phyloP scores from a whole-genome alignment of 179 eudicot species.

The Beta macrorhiza region DNA sequence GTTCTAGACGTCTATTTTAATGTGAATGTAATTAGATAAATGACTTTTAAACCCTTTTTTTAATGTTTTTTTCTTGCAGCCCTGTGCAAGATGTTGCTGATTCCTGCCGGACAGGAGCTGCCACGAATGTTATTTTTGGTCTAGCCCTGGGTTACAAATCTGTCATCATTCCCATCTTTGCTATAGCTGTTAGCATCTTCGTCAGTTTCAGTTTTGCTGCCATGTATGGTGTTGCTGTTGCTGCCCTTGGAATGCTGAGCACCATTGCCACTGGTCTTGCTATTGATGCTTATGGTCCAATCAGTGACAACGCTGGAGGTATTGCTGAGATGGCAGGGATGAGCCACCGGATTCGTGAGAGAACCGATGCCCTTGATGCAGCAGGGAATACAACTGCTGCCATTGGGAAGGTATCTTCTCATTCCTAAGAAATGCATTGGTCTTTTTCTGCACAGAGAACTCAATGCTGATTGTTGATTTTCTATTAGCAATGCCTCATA shows the following conservation, averaged over 20 bases:
- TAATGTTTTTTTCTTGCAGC: slow-evolving; percentile 37
- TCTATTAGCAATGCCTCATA: not conserved
- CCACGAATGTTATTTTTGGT: slow-evolving; percentile 92
- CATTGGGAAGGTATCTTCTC: slow-evolving; percentile 71
- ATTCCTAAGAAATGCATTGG: not conserved
- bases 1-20: not conserved
- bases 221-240: slow-evolving; percentile 94
- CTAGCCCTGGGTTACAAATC: slow-evolving; percentile 94
- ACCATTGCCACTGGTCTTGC: slow-evolving; percentile 95
- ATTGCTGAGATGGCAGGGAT: slow-evolving; percentile 99
- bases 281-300: slow-evolving; percentile 95
- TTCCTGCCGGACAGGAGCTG: slow-evolving; percentile 98
- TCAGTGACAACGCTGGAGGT: slow-evolving; percentile 98
- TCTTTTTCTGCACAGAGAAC: not conserved
- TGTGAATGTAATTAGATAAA: not conserved
- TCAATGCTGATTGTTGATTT: not conserved
- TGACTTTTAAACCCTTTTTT: not conserved
- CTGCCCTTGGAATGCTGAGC: slow-evolving; percentile 97
- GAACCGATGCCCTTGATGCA: slow-evolving; percentile 98
- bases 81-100: slow-evolving; percentile 99
- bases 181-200: slow-evolving; percentile 81
- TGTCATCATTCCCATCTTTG: slow-evolving; percentile 91
- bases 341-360: slow-evolving; percentile 89
- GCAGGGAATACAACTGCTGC: slow-evolving; percentile 98
- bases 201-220: slow-evolving; percentile 92